A percentile compares a stretch with the other conserved stretches of the same genome.
These are phyloP conservation scores for Cymodocea nodosa DNA, from an alignment of 116 monocot species.

Conservation along the genomic window DNA sequence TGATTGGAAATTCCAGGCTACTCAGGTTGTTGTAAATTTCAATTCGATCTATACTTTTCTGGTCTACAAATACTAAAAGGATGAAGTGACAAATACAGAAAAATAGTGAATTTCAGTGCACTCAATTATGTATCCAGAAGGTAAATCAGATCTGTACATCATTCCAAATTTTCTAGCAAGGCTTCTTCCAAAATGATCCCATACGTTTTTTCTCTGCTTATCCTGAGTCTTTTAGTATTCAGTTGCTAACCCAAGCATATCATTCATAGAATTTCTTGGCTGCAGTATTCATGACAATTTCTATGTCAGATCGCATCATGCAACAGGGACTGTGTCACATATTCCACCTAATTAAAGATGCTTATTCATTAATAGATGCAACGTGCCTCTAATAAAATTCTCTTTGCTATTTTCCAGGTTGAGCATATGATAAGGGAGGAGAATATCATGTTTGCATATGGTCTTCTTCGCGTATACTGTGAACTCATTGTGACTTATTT, in stretches of 20 bases:
- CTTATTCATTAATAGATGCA: too few relatives aligned
- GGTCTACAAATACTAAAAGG: not conserved
- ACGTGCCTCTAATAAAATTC: not conserved
- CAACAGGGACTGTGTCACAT: not conserved
- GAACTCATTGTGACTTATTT: conserved; percentile 75
- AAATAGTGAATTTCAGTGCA: not conserved
- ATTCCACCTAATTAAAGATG: too few relatives aligned
- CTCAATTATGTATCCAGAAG: too few relatives aligned
- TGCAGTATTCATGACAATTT: not conserved
- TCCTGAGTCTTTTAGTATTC: not conserved
- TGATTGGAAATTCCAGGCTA: too few relatives aligned
- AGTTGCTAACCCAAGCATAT: not conserved
- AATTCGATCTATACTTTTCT: not conserved
- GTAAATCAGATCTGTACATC: too few relatives aligned
- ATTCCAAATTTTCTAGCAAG: too few relatives aligned
- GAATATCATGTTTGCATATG: conserved; percentile 77
- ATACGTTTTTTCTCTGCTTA: not conserved
- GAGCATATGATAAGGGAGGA: conserved; percentile 96
- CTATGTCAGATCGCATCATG: not conserved
- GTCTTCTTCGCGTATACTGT: conserved; percentile 75
- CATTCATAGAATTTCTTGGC: not conserved
- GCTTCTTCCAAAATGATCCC: too few relatives aligned
- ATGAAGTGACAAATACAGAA: not conserved
- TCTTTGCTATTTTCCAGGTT: conserved; percentile 38
- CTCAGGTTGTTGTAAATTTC: not conserved